These are phyloP conservation scores for Ajuga chamaepitys DNA, from an alignment of 257 asterid species.

Conservation along the genomic window DNA sequence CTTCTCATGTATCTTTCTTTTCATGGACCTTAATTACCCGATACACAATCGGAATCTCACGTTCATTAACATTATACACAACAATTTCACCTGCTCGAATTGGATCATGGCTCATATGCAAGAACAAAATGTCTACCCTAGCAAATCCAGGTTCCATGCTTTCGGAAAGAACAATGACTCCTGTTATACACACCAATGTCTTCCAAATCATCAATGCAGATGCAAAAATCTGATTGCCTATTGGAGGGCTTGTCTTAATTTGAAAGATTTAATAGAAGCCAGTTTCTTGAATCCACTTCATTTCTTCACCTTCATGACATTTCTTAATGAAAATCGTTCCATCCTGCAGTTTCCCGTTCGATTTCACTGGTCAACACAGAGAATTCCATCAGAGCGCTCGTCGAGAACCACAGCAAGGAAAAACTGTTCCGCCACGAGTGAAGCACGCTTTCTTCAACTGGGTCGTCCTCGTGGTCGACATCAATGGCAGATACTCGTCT, in stretches of 20 bases:
- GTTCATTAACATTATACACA: conserved; percentile 60
- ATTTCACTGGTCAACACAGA: conserved; percentile 41
- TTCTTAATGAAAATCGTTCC: conserved; percentile 51
- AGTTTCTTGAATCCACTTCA: conserved; percentile 42
- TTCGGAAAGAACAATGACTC: conserved; percentile 69
- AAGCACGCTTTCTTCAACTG: too few relatives aligned
- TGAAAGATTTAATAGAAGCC: conserved; percentile 41
- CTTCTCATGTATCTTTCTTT: conserved; percentile 45
- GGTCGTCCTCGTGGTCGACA: too few relatives aligned
- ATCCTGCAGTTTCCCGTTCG: conserved; percentile 53
- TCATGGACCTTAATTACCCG: conserved; percentile 78
- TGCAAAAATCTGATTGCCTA: conserved; percentile 38
- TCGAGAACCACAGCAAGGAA: neutral
- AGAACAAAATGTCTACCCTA: conserved; percentile 87
- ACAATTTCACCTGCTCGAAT: conserved; percentile 95
- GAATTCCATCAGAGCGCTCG: neutral
- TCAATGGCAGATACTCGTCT: too few relatives aligned
- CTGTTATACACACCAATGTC: conserved; percentile 41
- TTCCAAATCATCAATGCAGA: conserved; percentile 67
- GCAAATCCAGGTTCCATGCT: conserved; percentile 84
- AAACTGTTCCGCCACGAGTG: too few relatives aligned
- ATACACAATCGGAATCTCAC: conserved; percentile 67
- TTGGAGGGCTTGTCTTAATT: conserved; percentile 43
- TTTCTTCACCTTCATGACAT: conserved; percentile 29
- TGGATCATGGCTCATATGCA: conserved; percentile 69